These are phyloP conservation scores for Plasmodium relictum DNA, from an alignment of 169 alveolate genomes.

Conservation along the genomic window DNA sequence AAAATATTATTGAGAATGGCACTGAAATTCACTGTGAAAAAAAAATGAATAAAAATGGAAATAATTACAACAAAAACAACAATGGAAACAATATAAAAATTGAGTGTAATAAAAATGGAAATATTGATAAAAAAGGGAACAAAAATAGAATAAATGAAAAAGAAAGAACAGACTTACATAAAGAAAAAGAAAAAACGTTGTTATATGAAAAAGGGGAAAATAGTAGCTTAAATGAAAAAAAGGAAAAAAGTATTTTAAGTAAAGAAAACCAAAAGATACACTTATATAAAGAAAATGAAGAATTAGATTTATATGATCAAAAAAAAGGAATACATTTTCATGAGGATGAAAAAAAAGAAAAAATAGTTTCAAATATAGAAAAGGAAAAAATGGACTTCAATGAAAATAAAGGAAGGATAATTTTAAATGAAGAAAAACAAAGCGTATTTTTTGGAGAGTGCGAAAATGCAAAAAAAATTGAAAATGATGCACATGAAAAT, in stretches of 20 bases:
- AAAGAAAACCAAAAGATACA: no score
- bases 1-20: no score
- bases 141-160: neutral
- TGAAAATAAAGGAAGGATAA: neutral
- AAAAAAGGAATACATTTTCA: neutral
- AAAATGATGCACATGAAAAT: neutral
- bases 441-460: neutral
- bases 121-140: neutral
- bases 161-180: neutral
- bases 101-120: neutral
- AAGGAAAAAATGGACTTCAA: neutral
- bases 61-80: no score
- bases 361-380: neutral
- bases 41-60: no score
- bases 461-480: neutral
- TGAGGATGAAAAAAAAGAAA: conserved; percentile 3
- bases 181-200: neutral
- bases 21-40: no score
- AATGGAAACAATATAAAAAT: no score
- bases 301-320: neutral
- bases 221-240: no score
- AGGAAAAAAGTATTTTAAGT: conserved; percentile 2
- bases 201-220: no score
- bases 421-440: neutral
- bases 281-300: neutral